Evolutionary conservation across 805 yeast species (phyloP).

Genomic region (Metschnikowia bowlesiae): DNA sequence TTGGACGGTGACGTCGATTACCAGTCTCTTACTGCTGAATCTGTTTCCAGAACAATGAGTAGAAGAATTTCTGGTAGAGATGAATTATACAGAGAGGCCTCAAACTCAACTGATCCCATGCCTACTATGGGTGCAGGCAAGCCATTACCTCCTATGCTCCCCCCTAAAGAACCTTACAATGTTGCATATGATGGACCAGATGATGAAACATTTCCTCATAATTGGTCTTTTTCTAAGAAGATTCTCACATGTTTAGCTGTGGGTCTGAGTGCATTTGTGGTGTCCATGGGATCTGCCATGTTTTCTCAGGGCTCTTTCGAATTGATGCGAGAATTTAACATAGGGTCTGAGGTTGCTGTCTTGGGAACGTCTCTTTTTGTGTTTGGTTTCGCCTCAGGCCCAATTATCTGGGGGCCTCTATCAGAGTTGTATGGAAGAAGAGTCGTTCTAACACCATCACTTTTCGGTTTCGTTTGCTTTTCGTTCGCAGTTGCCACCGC

Average conservation of each 20-base stretch:
- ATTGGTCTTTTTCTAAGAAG: constrained; percentile 51
- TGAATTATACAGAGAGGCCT: constrained; percentile 24
- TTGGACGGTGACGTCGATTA: constrained; percentile 6
- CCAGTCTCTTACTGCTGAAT: constrained; percentile 13
- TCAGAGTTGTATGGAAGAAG: constrained; percentile 77
- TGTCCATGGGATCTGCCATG: constrained; percentile 78
- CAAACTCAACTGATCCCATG: constrained; percentile 25
- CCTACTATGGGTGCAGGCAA: constrained; percentile 64
- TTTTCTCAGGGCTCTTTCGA: constrained; percentile 58
- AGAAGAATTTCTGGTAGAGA: constrained; percentile 25
- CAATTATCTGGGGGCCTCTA: constrained; percentile 83
- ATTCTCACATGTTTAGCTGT: constrained; percentile 22
- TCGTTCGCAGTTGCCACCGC: constrained; percentile 38
- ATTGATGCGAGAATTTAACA: constrained; percentile 49
- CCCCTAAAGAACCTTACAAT: constrained; percentile 50
- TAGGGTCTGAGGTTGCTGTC: constrained; percentile 65
- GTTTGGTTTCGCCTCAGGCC: constrained; percentile 92
- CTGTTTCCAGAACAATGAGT: constrained; percentile 13
- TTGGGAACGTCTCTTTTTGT: constrained; percentile 78
- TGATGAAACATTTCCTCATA: constrained; percentile 78
- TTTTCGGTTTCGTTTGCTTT: constrained; percentile 55
- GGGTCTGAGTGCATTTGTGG: constrained; percentile 29
- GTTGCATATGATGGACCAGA: constrained; percentile 75
- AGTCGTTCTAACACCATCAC: constrained; percentile 52
- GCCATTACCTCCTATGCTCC: constrained; percentile 58